phyloP scores from a whole-genome alignment of 345 rosid species.

The Syzygium grande region DNA sequence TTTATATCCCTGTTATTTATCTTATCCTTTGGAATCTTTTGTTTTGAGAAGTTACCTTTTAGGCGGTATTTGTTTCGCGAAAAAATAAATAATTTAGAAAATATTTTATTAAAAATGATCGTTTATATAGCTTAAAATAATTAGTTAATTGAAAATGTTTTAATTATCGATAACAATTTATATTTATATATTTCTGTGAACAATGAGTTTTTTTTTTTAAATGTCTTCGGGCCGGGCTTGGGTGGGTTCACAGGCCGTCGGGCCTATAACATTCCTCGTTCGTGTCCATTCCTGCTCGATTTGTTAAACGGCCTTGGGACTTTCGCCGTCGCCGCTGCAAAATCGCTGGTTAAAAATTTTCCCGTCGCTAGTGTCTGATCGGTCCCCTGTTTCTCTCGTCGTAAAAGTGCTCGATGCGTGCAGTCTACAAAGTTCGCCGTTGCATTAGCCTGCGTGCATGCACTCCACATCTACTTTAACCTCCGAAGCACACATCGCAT shows the following conservation, averaged over 20 bases:
- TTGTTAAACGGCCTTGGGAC: no score
- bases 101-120: accelerated
- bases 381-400: no score
- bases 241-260: neutral
- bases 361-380: no score
- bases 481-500: neutral
- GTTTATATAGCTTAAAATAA: neutral
- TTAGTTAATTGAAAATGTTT: no score
- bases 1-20: neutral
- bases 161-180: no score
- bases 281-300: neutral
- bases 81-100: neutral
- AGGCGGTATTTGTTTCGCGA: accelerated
- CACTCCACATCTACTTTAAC: neutral
- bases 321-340: no score
- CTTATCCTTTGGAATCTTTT: neutral
- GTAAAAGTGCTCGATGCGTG: no score
- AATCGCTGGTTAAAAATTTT: no score
- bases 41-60: neutral
- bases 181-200: no score
- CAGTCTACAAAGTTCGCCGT: neutral
- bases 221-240: neutral
- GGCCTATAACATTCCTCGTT: accelerated
- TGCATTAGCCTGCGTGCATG: neutral
- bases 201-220: neutral